Evolutionary conservation across 768 basidiomycete genomes (phyloP), one percentile per base, ranked within the genome.

Genomic region (Ramaria sp.): DNA sequence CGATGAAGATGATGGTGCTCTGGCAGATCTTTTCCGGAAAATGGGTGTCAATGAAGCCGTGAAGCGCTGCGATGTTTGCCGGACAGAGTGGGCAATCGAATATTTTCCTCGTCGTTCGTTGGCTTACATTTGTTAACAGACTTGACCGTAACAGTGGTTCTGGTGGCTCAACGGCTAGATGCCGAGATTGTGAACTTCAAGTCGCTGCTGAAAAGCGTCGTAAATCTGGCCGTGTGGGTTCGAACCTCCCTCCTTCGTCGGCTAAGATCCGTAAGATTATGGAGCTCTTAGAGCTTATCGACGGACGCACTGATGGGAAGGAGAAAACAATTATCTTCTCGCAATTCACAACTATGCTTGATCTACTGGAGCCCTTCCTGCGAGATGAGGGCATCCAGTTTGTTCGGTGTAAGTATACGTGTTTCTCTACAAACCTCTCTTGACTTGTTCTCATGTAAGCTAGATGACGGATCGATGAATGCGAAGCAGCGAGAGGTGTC

Each of bases 281-380:
- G 47, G 75, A 85, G 61, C 67, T 97, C 9, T 70, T 99, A 39
- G 61, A 70, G 10, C 75, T 81, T 16, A 81, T 92, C 50, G 77
- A 83, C 15, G 69, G 73, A 47, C 73, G 78, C 50, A 74, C 79
- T 10, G 68, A 77, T 13, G 65, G 73, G 15, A 67, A 71, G 57
- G 91, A 96, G 64, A 99, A 97, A 76, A 95, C 93, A 0, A 98
- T 98, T 59, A 82, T 99, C 20, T 98, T 97, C 65, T 93, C 90
- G 0, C 94, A 96, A 63, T 90, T 90, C 58, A 97, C 95, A 0
- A 75, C 77, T 50, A 82, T 89, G 86, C 71, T 99, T 57, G 82
- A 94, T 65, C 64, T 97, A 54, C 75, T 96, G 43, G 81, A 94
- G 67, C 87, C 85, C 0, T 96, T 96, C 70, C 71, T 99, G 67